phyloP scores from a whole-genome alignment of 1,284 basidiomycete genomes.

The Boletus calvinii region DNA sequence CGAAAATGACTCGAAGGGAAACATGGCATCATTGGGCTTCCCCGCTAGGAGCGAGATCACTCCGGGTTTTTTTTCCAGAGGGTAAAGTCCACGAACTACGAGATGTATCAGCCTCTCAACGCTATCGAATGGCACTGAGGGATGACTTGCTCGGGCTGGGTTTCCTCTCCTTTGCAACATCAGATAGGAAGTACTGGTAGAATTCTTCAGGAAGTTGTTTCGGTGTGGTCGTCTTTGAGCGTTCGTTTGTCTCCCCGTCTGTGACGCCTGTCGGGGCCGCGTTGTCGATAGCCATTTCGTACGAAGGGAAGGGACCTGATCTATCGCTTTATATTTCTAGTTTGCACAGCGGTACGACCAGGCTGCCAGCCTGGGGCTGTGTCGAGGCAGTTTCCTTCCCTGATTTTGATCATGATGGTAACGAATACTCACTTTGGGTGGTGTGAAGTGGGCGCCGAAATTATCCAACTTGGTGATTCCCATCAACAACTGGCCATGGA shows the following conservation, averaged over 20 bases:
- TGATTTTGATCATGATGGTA: not conserved
- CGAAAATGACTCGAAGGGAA: conserved; percentile 81
- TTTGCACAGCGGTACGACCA: not conserved
- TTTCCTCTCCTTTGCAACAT: conserved; percentile 53
- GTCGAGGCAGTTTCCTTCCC: not conserved
- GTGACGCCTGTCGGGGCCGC: not conserved
- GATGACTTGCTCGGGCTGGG: conserved; percentile 57
- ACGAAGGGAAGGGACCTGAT: not conserved
- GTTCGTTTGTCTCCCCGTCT: not conserved
- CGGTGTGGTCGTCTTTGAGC: not conserved
- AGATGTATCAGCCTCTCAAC: conserved; percentile 8
- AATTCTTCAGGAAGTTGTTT: conserved; percentile 45
- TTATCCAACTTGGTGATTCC: too few relatives aligned
- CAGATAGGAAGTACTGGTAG: conserved; percentile 58
- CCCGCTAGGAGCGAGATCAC: conserved; percentile 86
- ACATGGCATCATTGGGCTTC: conserved; percentile 87
- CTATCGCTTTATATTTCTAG: conserved; percentile 9
- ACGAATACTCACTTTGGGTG: too few relatives aligned
- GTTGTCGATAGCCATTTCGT: conserved; percentile 15
- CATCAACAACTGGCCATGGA: too few relatives aligned
- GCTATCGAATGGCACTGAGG: not conserved
- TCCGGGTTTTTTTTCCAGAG: conserved; percentile 74
- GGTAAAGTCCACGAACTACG: conserved; percentile 62
- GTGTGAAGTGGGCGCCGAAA: too few relatives aligned
- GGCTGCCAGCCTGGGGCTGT: conserved; percentile 1